Evolutionary conservation across 2,329 filamentous ascomycete species (phyloP), one percentile per base, ranked within the genome.

Genomic region (Gaeumannomyces tritici): DNA sequence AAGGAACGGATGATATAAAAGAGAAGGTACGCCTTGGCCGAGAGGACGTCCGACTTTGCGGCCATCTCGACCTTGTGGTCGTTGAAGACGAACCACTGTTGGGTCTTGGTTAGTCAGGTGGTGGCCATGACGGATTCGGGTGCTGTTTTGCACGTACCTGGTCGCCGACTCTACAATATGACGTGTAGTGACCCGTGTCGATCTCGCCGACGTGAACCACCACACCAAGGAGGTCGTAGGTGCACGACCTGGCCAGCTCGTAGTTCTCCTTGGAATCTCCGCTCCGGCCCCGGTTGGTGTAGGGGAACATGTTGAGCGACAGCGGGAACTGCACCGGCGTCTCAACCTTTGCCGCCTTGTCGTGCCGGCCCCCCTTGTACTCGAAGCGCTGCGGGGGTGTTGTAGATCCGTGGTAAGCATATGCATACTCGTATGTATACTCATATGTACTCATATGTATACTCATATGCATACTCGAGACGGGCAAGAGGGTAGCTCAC

Each of bases 121-220:
- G 29, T 47, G 42, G 5, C 5, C 5, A 27, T 31, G 6, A n/a
- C 28, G 24, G 7, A 11, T 26, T 7, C 29, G 27, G 24, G 47
- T 24, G 29, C 18, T 9, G 35, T 27, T 33, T 2, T 29, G 21
- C 55, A 71, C 79, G 65, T 73, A 84, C 83, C 79, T 89, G 85
- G 62, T 90, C 89, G 5, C 88, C 89, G 64, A 93, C 89, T 58
- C 91, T 81, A 64, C 90, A 92, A 73, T 96, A 97, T n/a, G 89
- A 90, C 63, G 93, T 87, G 70, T 96, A 97, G 72, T 97, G 92
- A 21, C 93, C 93, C 1, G 91, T 92, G 69, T 97, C 92, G 63
- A 97, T 89, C 73, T 93, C 91, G 61, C 93, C 93, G 64, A 96
- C 90, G 71, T 98, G 93, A 54, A 96, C 93, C 27, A 98, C 89